These are phyloP conservation scores for Cylindrotheca fusiformis DNA, from an alignment of 108 stramenopile species.

Conservation along the genomic window DNA sequence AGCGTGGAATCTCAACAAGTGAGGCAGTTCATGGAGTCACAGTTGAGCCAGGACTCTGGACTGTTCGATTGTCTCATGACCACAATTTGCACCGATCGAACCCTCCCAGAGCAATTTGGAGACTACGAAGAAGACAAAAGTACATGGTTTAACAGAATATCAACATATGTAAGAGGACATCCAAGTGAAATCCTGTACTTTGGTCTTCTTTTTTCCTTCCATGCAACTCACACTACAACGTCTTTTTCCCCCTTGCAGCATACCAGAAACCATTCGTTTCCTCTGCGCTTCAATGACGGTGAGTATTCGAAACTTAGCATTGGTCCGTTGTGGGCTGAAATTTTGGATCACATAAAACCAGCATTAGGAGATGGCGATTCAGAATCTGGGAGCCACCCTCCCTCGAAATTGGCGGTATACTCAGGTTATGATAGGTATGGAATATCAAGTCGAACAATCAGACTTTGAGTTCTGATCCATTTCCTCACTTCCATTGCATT, in stretches of 20 bases:
- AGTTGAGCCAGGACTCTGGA: background rate
- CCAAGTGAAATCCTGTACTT: background rate
- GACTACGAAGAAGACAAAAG: slow-evolving; percentile 22
- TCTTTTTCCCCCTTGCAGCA: background rate
- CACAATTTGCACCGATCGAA: slow-evolving; percentile 78
- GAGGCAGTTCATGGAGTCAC: slow-evolving; percentile 9
- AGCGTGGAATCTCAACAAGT: slow-evolving; percentile 28
- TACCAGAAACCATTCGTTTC: slow-evolving; percentile 8
- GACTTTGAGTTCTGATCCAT: no score
- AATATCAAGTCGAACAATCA: no score
- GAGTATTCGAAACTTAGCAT: slow-evolving; percentile 68
- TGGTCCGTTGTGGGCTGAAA: slow-evolving; percentile 60
- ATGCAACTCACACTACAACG: background rate
- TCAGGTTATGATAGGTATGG: slow-evolving; percentile 66
- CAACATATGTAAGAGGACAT: background rate
- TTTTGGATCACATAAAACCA: slow-evolving; percentile 49
- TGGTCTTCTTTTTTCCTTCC: background rate
- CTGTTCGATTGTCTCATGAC: slow-evolving; percentile 86
- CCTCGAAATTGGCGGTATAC: slow-evolving; percentile 52
- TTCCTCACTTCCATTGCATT: no score
- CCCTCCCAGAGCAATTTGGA: slow-evolving; percentile 49
- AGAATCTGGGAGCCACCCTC: background rate
- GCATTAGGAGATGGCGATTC: slow-evolving; percentile 22
- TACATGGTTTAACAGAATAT: slow-evolving; percentile 17
- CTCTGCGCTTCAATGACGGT: slow-evolving; percentile 23